Base-by-base conservation (phyloP, 148 eudicot species). In the Dianthus caryophyllus region DNA sequence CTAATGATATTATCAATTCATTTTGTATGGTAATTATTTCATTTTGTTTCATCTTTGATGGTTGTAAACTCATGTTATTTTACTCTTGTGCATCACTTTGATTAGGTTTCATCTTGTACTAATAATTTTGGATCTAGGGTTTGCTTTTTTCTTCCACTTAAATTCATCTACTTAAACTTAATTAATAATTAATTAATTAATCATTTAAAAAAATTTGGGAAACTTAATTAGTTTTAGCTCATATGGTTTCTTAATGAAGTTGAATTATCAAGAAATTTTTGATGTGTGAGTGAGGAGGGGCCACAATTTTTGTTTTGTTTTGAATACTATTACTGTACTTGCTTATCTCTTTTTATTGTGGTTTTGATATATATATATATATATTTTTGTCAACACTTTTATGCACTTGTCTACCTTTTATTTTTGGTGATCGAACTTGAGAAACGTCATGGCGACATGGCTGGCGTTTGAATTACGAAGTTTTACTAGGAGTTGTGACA, bases 61-160 rank as follows among this genome's bases (percentile, higher is more conserved):
- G 16, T 66, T 49, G 43, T 10, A 9, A 56, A 16, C 7, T 49
- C 59, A 11, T n/a, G n/a, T n/a, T n/a, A n/a, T n/a, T n/a, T n/a
- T n/a, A n/a, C n/a, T n/a, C n/a, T n/a, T n/a, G n/a, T n/a, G n/a
- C n/a, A n/a, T n/a, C n/a, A n/a, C n/a, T n/a, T n/a, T n/a, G n/a
- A n/a, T 54, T 61, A 50, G 43, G 50, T 55, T 70, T 31, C 33
- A 7, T 50, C 43, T 55, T 71, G 56, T 51, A 25, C 47, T 67
- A 60, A 64, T 68, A 67, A 72, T n/a, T n/a, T n/a, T 51, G 49
- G 77, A 77, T 73, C 66, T 77, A 73, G 77, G 80, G 80, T 68
- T 77, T 56, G 38, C 21, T 55, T 55, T 36, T 39, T 15, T 33
- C 26, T n/a, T n/a, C n/a, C n/a, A 12, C 17, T 14, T 33, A 8